Conservation (phyloP, 2,329 filamentous ascomycete genomes). For the Grosmannia serpens region DNA sequence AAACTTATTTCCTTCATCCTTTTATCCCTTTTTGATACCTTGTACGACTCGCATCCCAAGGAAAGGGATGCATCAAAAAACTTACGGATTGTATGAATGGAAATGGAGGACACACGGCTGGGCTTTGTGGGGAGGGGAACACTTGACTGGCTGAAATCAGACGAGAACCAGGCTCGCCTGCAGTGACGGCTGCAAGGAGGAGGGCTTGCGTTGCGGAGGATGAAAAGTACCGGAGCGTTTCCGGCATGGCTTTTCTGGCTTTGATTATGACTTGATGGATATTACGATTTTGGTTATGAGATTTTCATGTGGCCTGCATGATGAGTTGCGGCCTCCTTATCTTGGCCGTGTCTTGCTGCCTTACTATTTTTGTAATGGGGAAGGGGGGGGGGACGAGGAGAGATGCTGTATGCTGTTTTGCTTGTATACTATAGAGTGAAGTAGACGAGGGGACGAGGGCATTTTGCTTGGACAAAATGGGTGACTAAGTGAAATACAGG, state of each 20-base stretch:
- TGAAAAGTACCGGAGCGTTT: slow-evolving; percentile 1
- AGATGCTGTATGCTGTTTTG: background rate
- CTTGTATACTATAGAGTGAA: slow-evolving; percentile 1
- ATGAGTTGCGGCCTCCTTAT: slow-evolving; percentile 4
- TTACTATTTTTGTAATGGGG: background rate
- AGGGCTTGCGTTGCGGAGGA: background rate
- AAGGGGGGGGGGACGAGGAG: too few species aligned
- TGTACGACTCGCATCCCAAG: slow-evolving; percentile 1
- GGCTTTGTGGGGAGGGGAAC: background rate
- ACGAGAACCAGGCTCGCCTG: background rate
- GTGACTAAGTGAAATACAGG: background rate
- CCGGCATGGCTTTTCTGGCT: slow-evolving; percentile 1
- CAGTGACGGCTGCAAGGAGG: background rate
- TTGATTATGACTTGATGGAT: slow-evolving; percentile 7
- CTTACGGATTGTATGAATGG: background rate
- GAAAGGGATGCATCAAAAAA: background rate
- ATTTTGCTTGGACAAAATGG: background rate
- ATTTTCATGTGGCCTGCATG: background rate
- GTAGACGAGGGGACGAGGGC: background rate
- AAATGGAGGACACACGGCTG: background rate
- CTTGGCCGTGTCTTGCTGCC: background rate
- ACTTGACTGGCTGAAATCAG: background rate
- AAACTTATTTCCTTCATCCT: background rate
- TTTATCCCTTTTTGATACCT: background rate
- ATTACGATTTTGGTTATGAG: slow-evolving; percentile 12